phyloP scores from a whole-genome alignment of 208 protist genomes.

The Leishmania turanica region DNA sequence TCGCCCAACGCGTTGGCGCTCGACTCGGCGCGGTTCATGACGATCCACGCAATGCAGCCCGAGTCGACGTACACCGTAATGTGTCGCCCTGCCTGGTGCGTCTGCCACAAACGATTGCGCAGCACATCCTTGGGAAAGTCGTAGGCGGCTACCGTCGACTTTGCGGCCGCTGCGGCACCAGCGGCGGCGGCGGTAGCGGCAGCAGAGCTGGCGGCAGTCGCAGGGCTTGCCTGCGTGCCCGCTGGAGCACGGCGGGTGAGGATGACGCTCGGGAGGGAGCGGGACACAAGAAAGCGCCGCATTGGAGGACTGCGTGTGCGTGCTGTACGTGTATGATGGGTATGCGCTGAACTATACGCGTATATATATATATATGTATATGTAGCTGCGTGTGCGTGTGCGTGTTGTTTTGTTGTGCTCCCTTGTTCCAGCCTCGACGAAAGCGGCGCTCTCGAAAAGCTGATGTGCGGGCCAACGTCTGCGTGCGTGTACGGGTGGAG shows the following conservation, averaged over 20 bases:
- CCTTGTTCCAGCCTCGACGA: neutral
- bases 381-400: neutral
- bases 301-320: constrained; percentile 14
- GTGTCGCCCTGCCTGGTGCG: constrained; percentile 58
- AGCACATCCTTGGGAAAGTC: constrained; percentile 59
- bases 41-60: constrained; percentile 74
- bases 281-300: constrained; percentile 36
- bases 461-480: neutral
- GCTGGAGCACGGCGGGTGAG: constrained; percentile 5
- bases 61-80: constrained; percentile 80
- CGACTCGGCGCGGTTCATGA: constrained; percentile 77
- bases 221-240: constrained; percentile 5
- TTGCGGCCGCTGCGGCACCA: constrained; percentile 13
- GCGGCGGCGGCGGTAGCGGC: neutral
- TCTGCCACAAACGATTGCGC: constrained; percentile 48
- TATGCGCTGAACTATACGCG: neutral
- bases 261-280: constrained; percentile 15
- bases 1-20: constrained; percentile 80
- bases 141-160: constrained; percentile 33
- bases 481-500: neutral
- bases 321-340: neutral
- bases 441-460: neutral
- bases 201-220: constrained; percentile 8
- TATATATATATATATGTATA: neutral
- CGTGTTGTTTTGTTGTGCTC: neutral